Evolutionary conservation across 2,329 filamentous ascomycete genomes (phyloP), one percentile per base, ranked within the genome.

Genomic region (Xylariales sp.): DNA sequence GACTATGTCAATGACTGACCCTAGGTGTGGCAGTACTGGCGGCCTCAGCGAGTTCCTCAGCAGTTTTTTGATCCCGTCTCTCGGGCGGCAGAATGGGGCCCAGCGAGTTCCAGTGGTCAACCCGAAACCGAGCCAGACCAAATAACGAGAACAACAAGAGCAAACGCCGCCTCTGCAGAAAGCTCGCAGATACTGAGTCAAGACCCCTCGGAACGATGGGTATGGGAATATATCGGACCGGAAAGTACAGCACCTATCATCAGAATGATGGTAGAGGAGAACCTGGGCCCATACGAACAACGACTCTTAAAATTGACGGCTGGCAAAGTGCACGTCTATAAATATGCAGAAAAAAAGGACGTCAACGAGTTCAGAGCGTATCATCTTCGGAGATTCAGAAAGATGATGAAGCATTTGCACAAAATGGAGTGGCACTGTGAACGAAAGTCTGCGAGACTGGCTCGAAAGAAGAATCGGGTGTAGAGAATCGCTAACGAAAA

Each of bases 181-280:
- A 48, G 45, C 18, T 14, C 64, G n/a, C 53, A 41, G 32, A 68
- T 62, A 48, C 58, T 63, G 3, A 66, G 41, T 18, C 59, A 45
- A 9, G 58, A 68, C n/a, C 49, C 60, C 16, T 59, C 67, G n/a
- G 73, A 75, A 34, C 79, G 83, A 45, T 89, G 86, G 86, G 77
- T 85, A 1, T 89, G 86, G 86, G 82, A 85, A 73, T 89, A 86
- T 54, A 74, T 77, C 16, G 86, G 86, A 0, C 76, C 79, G 0
- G 80, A 84, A 61, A 71, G 73, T 23, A 73, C 79, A 1, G 83
- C 83, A 7, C 83, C 83, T 2, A 72, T 72, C 9, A 75, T 80
- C 69, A 77, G 78, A 30, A 77, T 81, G 34, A 78, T 89, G 80
- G 78, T 84, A 4, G 86, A 89, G 71, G 86, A 87, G 73, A 82